Conservation (phyloP, 352 stramenopile genomes). For the Phytophthora multivora region DNA sequence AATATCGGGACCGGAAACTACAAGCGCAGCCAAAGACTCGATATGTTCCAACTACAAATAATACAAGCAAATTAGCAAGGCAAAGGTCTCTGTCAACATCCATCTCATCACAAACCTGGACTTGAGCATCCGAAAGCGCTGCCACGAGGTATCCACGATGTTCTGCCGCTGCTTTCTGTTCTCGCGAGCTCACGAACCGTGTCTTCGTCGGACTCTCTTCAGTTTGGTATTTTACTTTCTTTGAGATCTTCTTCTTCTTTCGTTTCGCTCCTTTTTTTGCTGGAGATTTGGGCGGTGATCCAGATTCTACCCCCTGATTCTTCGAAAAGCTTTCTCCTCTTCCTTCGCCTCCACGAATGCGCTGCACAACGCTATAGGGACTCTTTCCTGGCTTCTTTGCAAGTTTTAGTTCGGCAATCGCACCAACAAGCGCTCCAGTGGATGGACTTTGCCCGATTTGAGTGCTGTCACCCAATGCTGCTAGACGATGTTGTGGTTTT, state of each 20-base stretch:
- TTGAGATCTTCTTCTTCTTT: slow-evolving; percentile 27
- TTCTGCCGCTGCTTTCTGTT: slow-evolving; percentile 54
- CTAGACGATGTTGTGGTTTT: slow-evolving; percentile 52
- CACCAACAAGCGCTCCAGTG: slow-evolving; percentile 46
- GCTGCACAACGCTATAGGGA: slow-evolving; percentile 63
- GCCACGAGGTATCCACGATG: slow-evolving; percentile 70
- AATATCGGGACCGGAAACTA: slow-evolving; percentile 21
- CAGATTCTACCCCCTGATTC: slow-evolving; percentile 4
- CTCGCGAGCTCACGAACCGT: slow-evolving; percentile 56
- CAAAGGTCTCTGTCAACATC: not conserved
- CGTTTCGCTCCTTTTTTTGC: not conserved
- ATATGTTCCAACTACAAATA: slow-evolving; percentile 50
- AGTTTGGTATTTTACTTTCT: slow-evolving; percentile 8
- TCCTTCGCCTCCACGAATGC: slow-evolving; percentile 20
- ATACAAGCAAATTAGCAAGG: slow-evolving; percentile 1
- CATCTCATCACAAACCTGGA: slow-evolving; percentile 41
- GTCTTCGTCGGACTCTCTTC: slow-evolving; percentile 1
- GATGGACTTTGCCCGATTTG: slow-evolving; percentile 43
- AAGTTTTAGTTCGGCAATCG: slow-evolving; percentile 45
- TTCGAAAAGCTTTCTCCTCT: slow-evolving; percentile 11
- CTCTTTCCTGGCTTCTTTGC: slow-evolving; percentile 42
- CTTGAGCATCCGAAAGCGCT: slow-evolving; percentile 61
- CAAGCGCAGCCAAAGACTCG: slow-evolving; percentile 49
- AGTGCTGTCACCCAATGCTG: slow-evolving; percentile 38
- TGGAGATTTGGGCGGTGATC: slow-evolving; percentile 12